These are phyloP conservation scores for Neltuma alba DNA, from an alignment of 306 rosid genomes.

Conservation along the genomic window DNA sequence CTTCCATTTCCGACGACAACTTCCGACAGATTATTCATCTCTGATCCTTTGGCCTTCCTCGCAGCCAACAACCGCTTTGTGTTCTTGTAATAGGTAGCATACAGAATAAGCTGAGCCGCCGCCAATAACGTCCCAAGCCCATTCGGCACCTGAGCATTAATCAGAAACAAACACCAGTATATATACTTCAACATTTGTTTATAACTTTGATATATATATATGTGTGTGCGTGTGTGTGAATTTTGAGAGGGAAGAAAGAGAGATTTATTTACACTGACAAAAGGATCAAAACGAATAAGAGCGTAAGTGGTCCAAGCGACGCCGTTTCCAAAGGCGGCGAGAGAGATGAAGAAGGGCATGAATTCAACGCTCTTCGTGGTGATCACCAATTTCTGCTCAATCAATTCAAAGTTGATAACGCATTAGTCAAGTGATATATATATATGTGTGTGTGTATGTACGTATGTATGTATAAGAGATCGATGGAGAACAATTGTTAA, in stretches of 20 bases:
- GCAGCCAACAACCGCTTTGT: conserved; percentile 60
- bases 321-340: conserved; percentile 74
- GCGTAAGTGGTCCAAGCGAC: conserved; percentile 83
- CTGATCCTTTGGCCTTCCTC: conserved; percentile 44
- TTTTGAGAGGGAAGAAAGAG: not conserved
- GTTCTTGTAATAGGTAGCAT: conserved; percentile 80
- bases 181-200: too few species aligned
- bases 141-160: conserved; percentile 67
- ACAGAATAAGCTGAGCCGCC: conserved; percentile 65
- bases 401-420: not conserved
- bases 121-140: conserved; percentile 69
- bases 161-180: conserved; percentile 2
- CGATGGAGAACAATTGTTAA: not conserved
- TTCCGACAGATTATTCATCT: conserved; percentile 40
- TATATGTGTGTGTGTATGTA: too few species aligned
- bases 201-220: too few species aligned
- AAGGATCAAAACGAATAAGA: conserved; percentile 75
- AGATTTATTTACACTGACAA: conserved; percentile 42
- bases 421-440: not conserved
- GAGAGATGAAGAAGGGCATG: conserved; percentile 82
- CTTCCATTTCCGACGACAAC: conserved; percentile 35
- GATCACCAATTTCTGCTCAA: conserved; percentile 80
- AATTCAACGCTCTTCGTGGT: conserved; percentile 85
- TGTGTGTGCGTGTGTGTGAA: not conserved
- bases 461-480: not conserved